Percentiles rank a stretch among this genome's conserved stretches.
phyloP scores from a whole-genome alignment of 352 stramenopile genomes.

The Phytophthora agathidicida region DNA sequence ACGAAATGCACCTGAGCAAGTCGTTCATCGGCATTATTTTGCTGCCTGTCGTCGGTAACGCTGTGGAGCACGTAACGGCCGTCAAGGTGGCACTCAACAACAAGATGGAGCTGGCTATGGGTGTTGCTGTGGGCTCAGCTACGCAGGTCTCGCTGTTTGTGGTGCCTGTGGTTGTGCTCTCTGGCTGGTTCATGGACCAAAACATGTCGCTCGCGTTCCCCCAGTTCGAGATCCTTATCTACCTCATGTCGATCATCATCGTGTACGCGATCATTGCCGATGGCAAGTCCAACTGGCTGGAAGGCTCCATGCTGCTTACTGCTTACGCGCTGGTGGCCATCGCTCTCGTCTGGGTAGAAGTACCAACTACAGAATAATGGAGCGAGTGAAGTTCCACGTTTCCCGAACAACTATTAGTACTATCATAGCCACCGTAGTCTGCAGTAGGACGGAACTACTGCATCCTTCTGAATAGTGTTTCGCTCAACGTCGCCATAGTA shows the following conservation, averaged over 20 bases:
- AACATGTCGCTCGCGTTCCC: conserved; percentile 97
- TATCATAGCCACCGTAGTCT: conserved; percentile 26
- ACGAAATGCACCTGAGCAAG: conserved; percentile 73
- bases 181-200: conserved; percentile 93
- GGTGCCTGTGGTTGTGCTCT: conserved; percentile 94
- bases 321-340: conserved; percentile 90
- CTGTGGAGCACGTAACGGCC: conserved; percentile 98
- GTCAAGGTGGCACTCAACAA: conserved; percentile 97
- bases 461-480: conserved; percentile 23
- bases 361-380: conserved; percentile 50
- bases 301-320: conserved; percentile 92
- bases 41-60: conserved; percentile 97
- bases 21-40: conserved; percentile 95
- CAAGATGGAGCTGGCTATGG: conserved; percentile 99
- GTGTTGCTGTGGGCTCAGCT: conserved; percentile 96
- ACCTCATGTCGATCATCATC: conserved; percentile 96
- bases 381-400: conserved; percentile 30
- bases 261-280: conserved; percentile 93
- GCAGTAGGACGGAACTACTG: conserved; percentile 31
- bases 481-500: not conserved
- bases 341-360: conserved; percentile 80
- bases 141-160: conserved; percentile 98
- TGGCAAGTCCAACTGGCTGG: conserved; percentile 93
- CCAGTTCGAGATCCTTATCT: conserved; percentile 96
- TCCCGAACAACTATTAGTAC: conserved; percentile 8